Evolutionary conservation across 257 asterid genomes (phyloP).

Genomic region (Solanum rostratum): DNA sequence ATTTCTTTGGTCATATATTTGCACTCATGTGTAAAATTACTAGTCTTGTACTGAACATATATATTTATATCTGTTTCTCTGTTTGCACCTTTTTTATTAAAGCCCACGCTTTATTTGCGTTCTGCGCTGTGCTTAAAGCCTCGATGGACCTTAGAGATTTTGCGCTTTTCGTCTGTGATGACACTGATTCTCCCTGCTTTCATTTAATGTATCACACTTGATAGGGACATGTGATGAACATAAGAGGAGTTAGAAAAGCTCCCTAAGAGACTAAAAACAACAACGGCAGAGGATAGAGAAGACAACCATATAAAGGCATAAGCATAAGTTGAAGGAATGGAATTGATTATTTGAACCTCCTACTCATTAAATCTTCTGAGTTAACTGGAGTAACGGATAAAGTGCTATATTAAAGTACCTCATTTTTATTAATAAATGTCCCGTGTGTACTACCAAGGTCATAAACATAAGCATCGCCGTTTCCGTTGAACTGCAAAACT

Average conservation of each 20-base stretch:
- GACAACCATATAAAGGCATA: neutral
- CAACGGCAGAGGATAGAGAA: neutral
- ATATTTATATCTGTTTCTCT: too few relatives aligned
- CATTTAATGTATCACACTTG: neutral
- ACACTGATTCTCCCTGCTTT: neutral
- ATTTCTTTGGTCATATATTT: too few relatives aligned
- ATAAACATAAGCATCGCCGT: slow-evolving; percentile 63
- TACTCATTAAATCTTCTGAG: neutral
- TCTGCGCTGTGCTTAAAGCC: too few relatives aligned
- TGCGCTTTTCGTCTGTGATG: too few relatives aligned
- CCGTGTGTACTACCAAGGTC: slow-evolving; percentile 97
- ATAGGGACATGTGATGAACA: neutral
- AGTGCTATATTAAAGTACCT: slow-evolving; percentile 29
- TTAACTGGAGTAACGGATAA: neutral
- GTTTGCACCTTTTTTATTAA: too few relatives aligned
- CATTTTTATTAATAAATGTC: slow-evolving; percentile 74
- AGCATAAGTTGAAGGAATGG: neutral
- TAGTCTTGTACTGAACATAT: too few relatives aligned
- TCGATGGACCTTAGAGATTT: too few relatives aligned
- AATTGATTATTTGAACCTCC: neutral
- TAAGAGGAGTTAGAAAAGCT: neutral
- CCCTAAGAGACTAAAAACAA: neutral
- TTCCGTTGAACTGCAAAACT: slow-evolving; percentile 90
- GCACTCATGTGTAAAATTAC: too few relatives aligned
- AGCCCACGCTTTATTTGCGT: too few relatives aligned